phyloP scores from a whole-genome alignment of 176 grass and related monocot species.

The Puccinellia tenuiflora region DNA sequence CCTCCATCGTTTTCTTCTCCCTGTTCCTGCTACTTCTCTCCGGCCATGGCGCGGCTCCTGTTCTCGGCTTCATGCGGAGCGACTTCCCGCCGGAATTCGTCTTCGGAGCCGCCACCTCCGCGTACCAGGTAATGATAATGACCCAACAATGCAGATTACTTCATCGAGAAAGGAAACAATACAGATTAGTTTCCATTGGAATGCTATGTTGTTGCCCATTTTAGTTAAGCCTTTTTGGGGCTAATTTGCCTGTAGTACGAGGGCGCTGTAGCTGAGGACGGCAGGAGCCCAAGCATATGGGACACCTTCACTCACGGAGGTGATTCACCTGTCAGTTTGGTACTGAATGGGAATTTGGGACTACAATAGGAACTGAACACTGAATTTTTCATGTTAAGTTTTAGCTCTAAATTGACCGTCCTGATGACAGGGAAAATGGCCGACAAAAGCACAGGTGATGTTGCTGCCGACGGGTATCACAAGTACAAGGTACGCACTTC shows the following conservation, averaged over 20 bases:
- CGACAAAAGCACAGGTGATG: slow-evolving; percentile 2
- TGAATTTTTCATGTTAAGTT: too few relatives aligned
- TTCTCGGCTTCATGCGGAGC: background rate
- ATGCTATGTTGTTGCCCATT: too few relatives aligned
- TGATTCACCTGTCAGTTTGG: background rate
- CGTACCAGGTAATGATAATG: background rate
- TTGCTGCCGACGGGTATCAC: slow-evolving; percentile 25
- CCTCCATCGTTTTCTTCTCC: background rate
- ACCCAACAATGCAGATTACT: too few relatives aligned
- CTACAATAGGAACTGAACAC: background rate
- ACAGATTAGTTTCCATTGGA: too few relatives aligned
- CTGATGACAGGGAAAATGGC: background rate
- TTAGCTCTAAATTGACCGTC: too few relatives aligned
- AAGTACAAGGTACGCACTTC: background rate
- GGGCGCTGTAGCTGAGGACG: slow-evolving; percentile 12
- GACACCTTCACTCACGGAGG: slow-evolving; percentile 25
- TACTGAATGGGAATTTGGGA: background rate
- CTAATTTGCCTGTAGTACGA: slow-evolving; percentile 17
- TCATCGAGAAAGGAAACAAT: too few relatives aligned
- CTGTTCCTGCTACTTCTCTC: background rate
- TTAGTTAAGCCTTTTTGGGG: too few relatives aligned
- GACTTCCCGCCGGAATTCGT: background rate
- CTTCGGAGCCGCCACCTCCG: background rate
- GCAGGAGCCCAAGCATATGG: slow-evolving; percentile 34
- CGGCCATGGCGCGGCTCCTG: background rate